Evolutionary conservation across 306 rosid genomes (phyloP).

Genomic region (Chamaecrista fasciculata): DNA sequence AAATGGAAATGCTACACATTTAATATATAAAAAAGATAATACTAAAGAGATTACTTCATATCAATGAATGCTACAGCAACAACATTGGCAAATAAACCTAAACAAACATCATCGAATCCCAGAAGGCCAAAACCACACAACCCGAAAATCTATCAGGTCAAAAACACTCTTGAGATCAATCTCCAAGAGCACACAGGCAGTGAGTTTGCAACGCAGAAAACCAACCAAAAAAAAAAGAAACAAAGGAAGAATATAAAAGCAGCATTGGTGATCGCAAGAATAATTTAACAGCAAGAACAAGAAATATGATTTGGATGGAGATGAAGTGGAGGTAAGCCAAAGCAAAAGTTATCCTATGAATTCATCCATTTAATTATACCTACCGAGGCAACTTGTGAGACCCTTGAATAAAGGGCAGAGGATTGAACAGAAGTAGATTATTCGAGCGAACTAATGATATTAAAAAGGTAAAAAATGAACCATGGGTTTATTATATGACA

Average conservation of each 20-base stretch:
- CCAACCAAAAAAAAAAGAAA: background rate
- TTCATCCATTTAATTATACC: background rate
- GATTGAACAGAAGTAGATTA: background rate
- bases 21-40: too few relatives aligned
- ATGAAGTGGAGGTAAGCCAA: background rate
- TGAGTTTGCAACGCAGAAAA: background rate
- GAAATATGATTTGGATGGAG: background rate
- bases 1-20: background rate
- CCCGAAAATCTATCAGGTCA: background rate
- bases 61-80: too few relatives aligned
- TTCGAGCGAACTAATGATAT: background rate
- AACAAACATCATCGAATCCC: background rate
- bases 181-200: background rate
- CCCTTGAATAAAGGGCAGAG: background rate
- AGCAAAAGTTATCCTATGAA: background rate
- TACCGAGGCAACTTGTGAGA: background rate
- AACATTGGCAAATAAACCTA: background rate
- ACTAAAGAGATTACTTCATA: background rate
- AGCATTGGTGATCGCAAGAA: background rate
- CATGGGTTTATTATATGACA: background rate
- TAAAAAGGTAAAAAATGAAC: too few relatives aligned
- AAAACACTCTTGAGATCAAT: background rate
- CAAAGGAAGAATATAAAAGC: background rate
- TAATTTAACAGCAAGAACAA: background rate
- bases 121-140: background rate